Percentiles rank a stretch among this genome's conserved stretches.
phyloP scores from a whole-genome alignment of 1,284 basidiomycete species.

The Neolentinus lepideus region DNA sequence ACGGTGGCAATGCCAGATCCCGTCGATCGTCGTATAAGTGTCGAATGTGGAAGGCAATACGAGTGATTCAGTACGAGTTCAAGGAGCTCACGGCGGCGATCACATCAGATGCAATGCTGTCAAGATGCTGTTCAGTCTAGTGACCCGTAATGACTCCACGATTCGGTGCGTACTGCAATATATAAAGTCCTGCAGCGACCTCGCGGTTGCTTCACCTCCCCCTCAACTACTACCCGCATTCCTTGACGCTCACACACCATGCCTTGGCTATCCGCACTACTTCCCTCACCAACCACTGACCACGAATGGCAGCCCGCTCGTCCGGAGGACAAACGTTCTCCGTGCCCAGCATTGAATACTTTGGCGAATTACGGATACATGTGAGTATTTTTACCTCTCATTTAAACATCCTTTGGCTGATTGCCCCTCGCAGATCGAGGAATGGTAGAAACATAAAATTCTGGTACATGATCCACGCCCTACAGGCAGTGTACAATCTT shows the following conservation, averaged over 20 bases:
- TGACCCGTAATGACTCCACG: too few relatives aligned
- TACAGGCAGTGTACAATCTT: slow-evolving; percentile 12
- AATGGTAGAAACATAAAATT: slow-evolving; percentile 12
- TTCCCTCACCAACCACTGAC: neutral
- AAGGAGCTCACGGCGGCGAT: too few relatives aligned
- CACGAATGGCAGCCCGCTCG: neutral
- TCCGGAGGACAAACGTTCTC: slow-evolving; percentile 27
- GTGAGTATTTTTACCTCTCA: slow-evolving; percentile 16
- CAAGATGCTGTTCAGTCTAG: too few relatives aligned
- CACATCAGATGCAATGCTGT: too few relatives aligned
- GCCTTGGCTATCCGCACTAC: neutral
- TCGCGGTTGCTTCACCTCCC: too few relatives aligned
- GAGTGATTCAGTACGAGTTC: too few relatives aligned
- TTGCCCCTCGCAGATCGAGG: slow-evolving; percentile 7
- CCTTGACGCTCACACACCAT: neutral
- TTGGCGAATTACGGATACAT: slow-evolving; percentile 40
- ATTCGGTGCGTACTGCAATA: too few relatives aligned
- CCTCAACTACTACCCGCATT: neutral
- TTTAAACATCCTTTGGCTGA: neutral
- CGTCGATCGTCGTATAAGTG: too few relatives aligned
- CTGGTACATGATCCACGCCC: slow-evolving; percentile 7
- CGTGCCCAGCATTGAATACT: slow-evolving; percentile 39
- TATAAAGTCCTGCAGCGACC: too few relatives aligned
- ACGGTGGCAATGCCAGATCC: too few relatives aligned
- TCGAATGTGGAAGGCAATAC: too few relatives aligned